Percentiles rank a stretch among this genome's conserved stretches.
phyloP scores from a whole-genome alignment of 2,329 filamentous ascomycete genomes.

The Chrysoporthe austroafricana region DNA sequence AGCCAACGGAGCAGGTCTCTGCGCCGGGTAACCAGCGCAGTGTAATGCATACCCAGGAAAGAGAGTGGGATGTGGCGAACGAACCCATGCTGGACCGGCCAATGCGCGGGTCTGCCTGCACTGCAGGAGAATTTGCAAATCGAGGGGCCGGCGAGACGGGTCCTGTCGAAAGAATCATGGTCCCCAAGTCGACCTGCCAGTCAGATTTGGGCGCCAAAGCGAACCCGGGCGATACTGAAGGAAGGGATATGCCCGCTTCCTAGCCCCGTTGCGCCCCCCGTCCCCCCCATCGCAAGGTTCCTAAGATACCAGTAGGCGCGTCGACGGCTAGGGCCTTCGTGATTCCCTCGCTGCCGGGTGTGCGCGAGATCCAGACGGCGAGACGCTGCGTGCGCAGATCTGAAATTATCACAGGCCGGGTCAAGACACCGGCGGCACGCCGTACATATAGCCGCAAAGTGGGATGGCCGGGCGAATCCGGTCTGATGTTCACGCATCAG shows the following conservation, averaged over 20 bases:
- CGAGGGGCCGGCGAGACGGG: slow-evolving; percentile 27
- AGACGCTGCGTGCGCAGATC: slow-evolving; percentile 19
- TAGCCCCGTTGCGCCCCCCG: not conserved
- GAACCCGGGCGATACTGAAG: slow-evolving; percentile 25
- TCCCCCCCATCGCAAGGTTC: slow-evolving; percentile 28
- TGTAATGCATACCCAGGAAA: slow-evolving; percentile 41
- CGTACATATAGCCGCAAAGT: not conserved
- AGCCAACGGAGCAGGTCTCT: slow-evolving; percentile 28
- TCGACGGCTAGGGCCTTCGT: not conserved
- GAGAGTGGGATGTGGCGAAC: slow-evolving; percentile 49
- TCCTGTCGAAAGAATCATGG: slow-evolving; percentile 29
- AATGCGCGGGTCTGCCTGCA: slow-evolving; percentile 39
- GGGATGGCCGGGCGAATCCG: not conserved
- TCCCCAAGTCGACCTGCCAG: slow-evolving; percentile 31
- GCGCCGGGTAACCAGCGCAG: slow-evolving; percentile 36
- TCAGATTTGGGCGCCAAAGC: slow-evolving; percentile 29
- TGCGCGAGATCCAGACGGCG: slow-evolving; percentile 14
- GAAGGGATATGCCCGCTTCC: slow-evolving; percentile 44
- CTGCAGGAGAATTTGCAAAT: slow-evolving; percentile 35
- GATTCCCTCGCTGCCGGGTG: slow-evolving; percentile 4
- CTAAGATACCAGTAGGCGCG: slow-evolving; percentile 11
- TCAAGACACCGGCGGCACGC: not conserved
- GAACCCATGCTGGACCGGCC: slow-evolving; percentile 43
- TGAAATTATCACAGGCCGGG: not conserved
- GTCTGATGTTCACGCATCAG: slow-evolving; percentile 34